Evolutionary conservation across 2,329 filamentous ascomycete species (phyloP).

Genomic region (Penicillium sp.): DNA sequence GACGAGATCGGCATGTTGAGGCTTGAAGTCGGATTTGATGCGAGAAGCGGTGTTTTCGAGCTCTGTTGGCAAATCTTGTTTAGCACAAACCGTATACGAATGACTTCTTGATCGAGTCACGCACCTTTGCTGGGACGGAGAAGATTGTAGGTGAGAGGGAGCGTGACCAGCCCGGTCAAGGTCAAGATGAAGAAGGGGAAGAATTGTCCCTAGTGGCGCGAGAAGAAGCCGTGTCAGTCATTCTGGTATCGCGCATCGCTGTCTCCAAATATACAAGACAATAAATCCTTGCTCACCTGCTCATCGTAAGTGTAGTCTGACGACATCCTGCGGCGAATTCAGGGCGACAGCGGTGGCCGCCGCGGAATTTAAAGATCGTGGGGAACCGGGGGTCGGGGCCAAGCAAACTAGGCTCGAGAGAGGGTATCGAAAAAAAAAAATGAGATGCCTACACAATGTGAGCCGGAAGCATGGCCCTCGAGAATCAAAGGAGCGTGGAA

Average conservation of each 20-base stretch:
- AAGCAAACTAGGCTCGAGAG: constrained; percentile 9
- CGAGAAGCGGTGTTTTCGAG: constrained; percentile 78
- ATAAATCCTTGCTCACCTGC: constrained; percentile 56
- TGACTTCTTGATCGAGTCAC: constrained; percentile 20
- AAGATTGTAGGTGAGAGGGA: constrained; percentile 87
- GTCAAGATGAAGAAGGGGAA: constrained; percentile 99
- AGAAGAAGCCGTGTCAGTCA: not conserved
- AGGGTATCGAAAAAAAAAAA: not conserved
- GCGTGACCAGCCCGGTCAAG: constrained; percentile 79
- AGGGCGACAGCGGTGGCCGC: constrained; percentile 38
- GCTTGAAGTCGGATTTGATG: constrained; percentile 78
- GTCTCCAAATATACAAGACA: not conserved
- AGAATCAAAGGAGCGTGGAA: constrained; percentile 28
- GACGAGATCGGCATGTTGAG: constrained; percentile 81
- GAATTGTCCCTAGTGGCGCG: constrained; percentile 74
- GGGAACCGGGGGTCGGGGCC: constrained; percentile 23
- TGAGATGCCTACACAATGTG: constrained; percentile 5
- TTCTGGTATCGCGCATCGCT: not conserved
- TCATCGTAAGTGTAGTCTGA: constrained; percentile 99
- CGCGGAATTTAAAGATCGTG: constrained; percentile 29
- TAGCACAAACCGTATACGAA: constrained; percentile 1
- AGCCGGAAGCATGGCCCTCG: constrained; percentile 14
- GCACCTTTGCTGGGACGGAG: constrained; percentile 74
- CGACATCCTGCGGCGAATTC: constrained; percentile 58
- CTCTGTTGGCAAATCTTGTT: constrained; percentile 43